Conservation (phyloP, 768 basidiomycete species). For the Boletus pseudopeckii region DNA sequence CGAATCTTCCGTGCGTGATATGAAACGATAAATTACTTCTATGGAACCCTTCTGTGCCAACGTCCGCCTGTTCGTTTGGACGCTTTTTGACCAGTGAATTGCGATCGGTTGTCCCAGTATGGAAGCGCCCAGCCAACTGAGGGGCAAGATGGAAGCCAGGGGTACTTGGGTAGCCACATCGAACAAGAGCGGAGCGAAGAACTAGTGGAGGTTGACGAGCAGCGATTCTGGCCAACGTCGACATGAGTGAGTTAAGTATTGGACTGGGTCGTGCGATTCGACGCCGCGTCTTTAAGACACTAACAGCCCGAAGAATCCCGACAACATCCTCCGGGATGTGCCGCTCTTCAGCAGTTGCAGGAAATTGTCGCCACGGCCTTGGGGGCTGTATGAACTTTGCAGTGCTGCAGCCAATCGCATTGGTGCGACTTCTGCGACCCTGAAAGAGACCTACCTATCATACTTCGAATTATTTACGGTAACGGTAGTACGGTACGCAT, state of each 20-base stretch:
- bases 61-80: conserved; percentile 19
- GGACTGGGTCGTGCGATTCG: background rate
- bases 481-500: background rate
- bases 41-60: conserved; percentile 37
- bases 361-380: background rate
- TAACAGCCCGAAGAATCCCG: conserved; percentile 24
- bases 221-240: conserved; percentile 10
- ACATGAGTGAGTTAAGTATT: conserved; percentile 12
- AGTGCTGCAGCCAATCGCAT: background rate
- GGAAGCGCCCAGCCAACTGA: conserved; percentile 17
- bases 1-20: background rate
- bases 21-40: conserved; percentile 19
- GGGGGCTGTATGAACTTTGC: background rate
- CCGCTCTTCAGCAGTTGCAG: conserved; percentile 6
- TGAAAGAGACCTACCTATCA: background rate
- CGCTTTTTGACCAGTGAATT: conserved; percentile 24
- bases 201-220: conserved; percentile 6
- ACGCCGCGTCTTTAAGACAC: conserved; percentile 20
- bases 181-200: conserved; percentile 12
- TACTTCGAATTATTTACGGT: too few species aligned
- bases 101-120: conserved; percentile 23
- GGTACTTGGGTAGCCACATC: background rate
- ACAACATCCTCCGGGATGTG: conserved; percentile 17
- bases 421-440: background rate
- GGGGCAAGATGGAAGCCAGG: conserved; percentile 1